phyloP scores from a whole-genome alignment of 805 yeast species.

The Maudiozyma barnettii region DNA sequence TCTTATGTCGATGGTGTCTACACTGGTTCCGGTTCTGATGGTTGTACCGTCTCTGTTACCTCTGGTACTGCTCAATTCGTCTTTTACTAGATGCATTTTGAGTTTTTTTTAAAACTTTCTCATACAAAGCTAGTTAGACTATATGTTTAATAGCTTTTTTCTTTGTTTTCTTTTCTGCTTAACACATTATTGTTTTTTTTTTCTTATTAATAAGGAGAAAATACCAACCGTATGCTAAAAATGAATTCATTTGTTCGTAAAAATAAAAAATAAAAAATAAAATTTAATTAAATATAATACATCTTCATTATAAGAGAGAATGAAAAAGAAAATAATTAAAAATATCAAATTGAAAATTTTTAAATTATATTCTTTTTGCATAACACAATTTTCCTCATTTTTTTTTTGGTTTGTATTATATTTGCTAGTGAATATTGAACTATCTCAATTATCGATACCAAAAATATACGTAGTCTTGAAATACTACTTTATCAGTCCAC shows the following conservation, averaged over 20 bases:
- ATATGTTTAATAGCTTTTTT: too few relatives aligned
- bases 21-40: constrained; percentile 47
- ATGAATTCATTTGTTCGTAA: background rate
- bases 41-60: constrained; percentile 67
- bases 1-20: constrained; percentile 65
- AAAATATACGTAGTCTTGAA: too few relatives aligned
- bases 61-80: constrained; percentile 55
- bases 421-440: background rate
- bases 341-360: too few relatives aligned
- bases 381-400: background rate
- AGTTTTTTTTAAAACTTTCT: too few relatives aligned
- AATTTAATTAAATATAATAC: background rate
- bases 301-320: background rate
- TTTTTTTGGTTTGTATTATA: background rate
- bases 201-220: too few relatives aligned
- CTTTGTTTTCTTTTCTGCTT: too few relatives aligned
- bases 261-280: background rate
- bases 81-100: constrained; percentile 38
- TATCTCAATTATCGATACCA: background rate
- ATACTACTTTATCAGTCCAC: too few relatives aligned
- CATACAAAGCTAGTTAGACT: too few relatives aligned
- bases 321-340: background rate
- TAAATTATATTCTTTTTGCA: too few relatives aligned
- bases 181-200: too few relatives aligned
- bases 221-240: background rate